These are phyloP conservation scores for Gynandropsis gynandra DNA, from an alignment of 345 rosid genomes.

Conservation along the genomic window DNA sequence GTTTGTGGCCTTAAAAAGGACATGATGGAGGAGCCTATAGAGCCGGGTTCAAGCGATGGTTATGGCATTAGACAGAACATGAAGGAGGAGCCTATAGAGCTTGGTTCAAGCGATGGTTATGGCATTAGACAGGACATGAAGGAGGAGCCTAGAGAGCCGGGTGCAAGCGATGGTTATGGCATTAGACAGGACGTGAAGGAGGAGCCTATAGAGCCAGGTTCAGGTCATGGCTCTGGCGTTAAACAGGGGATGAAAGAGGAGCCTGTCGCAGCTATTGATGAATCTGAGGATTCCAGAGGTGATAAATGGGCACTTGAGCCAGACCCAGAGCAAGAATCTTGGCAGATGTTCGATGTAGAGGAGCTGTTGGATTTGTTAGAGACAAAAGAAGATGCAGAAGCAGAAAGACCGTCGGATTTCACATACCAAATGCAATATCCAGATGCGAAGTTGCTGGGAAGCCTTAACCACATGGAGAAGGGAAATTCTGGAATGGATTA, in stretches of 20 bases:
- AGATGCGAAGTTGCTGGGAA: constrained; percentile 20
- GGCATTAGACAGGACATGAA: constrained; percentile 10
- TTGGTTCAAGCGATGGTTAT: not conserved
- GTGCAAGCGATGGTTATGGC: constrained; percentile 6
- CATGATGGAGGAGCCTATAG: constrained; percentile 1
- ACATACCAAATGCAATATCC: constrained; percentile 20
- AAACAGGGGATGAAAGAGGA: constrained; percentile 14
- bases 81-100: not conserved
- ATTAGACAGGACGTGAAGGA: constrained; percentile 7
- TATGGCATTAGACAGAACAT: constrained; percentile 14
- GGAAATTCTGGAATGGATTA: constrained; percentile 19
- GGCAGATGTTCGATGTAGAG: constrained; percentile 51
- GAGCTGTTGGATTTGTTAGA: constrained; percentile 36
- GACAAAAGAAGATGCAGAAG: not conserved
- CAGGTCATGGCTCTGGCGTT: constrained; percentile 5
- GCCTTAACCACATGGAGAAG: constrained; percentile 19
- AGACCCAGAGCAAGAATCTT: constrained; percentile 17
- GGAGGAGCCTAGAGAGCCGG: constrained; percentile 5
- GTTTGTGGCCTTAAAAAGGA: constrained; percentile 12
- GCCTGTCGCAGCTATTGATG: constrained; percentile 8
- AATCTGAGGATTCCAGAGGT: constrained; percentile 3
- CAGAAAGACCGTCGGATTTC: constrained; percentile 14
- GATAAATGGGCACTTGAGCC: constrained; percentile 1
- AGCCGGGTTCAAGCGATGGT: not conserved
- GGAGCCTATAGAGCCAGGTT: not conserved